These are phyloP conservation scores for Metarhizium robertsii DNA, from an alignment of 2,329 filamentous ascomycete species.

Conservation along the genomic window DNA sequence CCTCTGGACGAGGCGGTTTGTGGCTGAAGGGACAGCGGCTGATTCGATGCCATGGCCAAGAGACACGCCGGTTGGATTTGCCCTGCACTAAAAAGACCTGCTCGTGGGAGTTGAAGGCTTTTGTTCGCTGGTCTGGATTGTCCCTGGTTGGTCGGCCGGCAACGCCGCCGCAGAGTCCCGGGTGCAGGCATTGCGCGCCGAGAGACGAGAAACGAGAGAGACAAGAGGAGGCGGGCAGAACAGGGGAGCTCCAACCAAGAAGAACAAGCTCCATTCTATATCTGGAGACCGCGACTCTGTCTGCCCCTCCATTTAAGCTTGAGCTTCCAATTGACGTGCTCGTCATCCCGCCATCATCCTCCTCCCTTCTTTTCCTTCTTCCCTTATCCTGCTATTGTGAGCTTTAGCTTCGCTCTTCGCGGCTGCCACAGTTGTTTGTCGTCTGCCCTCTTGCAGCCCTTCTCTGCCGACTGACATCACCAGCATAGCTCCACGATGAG, in stretches of 20 bases:
- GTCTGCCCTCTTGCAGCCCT: background rate
- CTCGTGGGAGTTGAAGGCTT: background rate
- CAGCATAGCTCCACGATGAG: slow-evolving; percentile 23
- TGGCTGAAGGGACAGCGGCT: background rate
- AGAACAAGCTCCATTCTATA: too few relatives aligned
- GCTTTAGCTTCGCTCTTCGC: background rate
- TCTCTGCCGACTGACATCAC: background rate
- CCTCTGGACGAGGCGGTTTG: background rate
- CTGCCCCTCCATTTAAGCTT: background rate
- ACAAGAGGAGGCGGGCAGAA: too few relatives aligned
- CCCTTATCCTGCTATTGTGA: background rate
- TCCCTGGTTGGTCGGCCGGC: background rate
- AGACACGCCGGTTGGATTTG: background rate
- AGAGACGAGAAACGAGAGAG: too few relatives aligned
- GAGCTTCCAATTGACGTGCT: background rate
- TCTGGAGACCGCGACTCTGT: background rate
- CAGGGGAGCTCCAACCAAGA: too few relatives aligned
- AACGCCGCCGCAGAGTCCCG: too few relatives aligned
- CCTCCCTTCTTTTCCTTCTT: background rate
- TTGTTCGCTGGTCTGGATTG: too few relatives aligned
- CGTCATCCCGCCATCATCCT: slow-evolving; percentile 1
- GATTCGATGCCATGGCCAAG: background rate
- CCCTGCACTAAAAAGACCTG: background rate
- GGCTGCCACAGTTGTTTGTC: background rate
- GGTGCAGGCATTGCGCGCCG: too few relatives aligned